Percentiles rank a stretch among this genome's conserved stretches.
Conservation (phyloP, 176 grass and related monocot species). For the Cocos nucifera region DNA sequence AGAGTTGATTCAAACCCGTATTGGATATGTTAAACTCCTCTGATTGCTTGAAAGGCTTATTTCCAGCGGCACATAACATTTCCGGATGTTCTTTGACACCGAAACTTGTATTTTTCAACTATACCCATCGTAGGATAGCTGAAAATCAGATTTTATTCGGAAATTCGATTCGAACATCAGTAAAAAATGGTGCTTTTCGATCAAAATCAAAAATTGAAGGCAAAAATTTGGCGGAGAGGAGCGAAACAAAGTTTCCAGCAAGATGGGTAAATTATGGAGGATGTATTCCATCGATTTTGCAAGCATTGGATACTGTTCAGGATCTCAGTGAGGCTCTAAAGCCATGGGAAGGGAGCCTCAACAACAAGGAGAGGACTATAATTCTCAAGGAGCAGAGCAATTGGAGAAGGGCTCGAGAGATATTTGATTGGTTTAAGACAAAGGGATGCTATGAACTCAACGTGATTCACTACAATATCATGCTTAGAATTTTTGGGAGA, state of each 20-base stretch:
- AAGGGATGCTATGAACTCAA: conserved; percentile 43
- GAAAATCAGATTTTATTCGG: conserved; percentile 7
- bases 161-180: conserved; percentile 13
- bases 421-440: conserved; percentile 59
- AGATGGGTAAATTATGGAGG: conserved; percentile 40
- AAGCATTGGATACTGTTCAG: conserved; percentile 32
- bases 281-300: conserved; percentile 55
- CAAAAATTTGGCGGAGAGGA: conserved; percentile 5
- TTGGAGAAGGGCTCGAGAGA: conserved; percentile 57
- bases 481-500: conserved; percentile 38
- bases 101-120: not conserved
- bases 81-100: not conserved
- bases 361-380: conserved; percentile 59
- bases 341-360: conserved; percentile 59
- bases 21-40: conserved; percentile 38
- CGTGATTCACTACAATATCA: conserved; percentile 80
- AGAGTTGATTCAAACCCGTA: not conserved
- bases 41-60: conserved; percentile 26
- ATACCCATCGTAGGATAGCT: conserved; percentile 10
- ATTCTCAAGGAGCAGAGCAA: conserved; percentile 83
- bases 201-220: conserved; percentile 12
- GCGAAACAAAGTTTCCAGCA: conserved; percentile 9
- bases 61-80: not conserved
- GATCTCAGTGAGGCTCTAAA: conserved; percentile 54
- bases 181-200: conserved; percentile 4